A percentile compares a stretch with the other conserved stretches of the same genome.
Conservation (phyloP, 2,329 filamentous ascomycete species). For the Cercospora berteroae region DNA sequence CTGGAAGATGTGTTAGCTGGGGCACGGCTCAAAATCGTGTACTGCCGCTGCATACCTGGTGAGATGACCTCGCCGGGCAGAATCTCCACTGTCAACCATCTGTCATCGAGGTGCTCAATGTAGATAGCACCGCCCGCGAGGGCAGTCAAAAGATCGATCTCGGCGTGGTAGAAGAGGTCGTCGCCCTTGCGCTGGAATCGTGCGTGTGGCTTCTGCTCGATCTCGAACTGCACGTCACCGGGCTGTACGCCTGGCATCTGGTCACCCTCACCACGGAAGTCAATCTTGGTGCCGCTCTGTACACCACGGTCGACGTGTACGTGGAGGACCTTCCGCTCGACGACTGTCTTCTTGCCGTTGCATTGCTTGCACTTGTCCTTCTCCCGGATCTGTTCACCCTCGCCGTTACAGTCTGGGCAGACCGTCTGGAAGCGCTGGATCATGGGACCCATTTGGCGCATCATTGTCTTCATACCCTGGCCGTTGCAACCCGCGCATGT, state of each 20-base stretch:
- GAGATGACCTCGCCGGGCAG: constrained; percentile 91
- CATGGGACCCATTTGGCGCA: constrained; percentile 99
- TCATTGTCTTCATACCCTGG: constrained; percentile 99
- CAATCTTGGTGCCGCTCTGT: constrained; percentile 89
- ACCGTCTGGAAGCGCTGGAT: constrained; percentile 99
- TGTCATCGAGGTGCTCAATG: constrained; percentile 94
- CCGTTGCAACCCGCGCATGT: constrained; percentile 89
- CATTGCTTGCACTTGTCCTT: constrained; percentile 98
- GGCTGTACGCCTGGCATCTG: constrained; percentile 90
- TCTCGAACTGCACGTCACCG: constrained; percentile 97
- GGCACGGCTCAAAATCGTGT: constrained; percentile 18
- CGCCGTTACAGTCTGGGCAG: constrained; percentile 95
- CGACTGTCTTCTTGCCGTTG: constrained; percentile 93
- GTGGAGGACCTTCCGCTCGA: constrained; percentile 96
- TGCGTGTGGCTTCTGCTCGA: constrained; percentile 96
- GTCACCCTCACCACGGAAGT: constrained; percentile 95
- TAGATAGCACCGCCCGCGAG: constrained; percentile 86
- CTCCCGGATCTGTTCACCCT: constrained; percentile 94
- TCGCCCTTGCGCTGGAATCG: constrained; percentile 96
- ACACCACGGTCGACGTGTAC: constrained; percentile 97
- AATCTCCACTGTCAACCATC: constrained; percentile 93
- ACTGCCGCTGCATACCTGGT: constrained; percentile 63
- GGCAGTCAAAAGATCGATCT: constrained; percentile 93
- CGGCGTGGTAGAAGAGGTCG: constrained; percentile 89
- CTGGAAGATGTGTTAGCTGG: constrained; percentile 38